Evolutionary conservation across 768 basidiomycete species (phyloP).

Genomic region (Auricularia heimuer): DNA sequence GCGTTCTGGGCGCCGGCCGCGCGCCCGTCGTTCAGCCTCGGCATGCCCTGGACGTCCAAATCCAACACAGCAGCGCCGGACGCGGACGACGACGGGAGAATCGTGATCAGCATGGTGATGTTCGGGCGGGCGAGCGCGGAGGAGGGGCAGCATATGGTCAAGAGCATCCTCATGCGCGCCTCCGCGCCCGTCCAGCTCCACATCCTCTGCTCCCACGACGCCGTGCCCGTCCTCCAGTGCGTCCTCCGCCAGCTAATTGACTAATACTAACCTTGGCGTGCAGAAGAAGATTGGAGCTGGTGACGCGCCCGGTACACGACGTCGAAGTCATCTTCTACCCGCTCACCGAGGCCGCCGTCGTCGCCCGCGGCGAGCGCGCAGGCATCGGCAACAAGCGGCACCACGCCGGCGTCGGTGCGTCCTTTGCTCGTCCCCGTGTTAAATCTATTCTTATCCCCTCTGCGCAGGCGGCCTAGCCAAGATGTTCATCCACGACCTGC

Average conservation of each 20-base stretch:
- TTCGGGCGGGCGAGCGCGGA: background rate
- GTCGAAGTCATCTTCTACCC: constrained; percentile 10
- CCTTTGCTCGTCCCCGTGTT: background rate
- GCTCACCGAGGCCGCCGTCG: constrained; percentile 5
- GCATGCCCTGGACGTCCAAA: too few species aligned
- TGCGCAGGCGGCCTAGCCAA: constrained; percentile 7
- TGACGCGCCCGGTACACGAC: constrained; percentile 8
- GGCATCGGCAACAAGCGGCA: constrained; percentile 8
- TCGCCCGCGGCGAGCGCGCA: constrained; percentile 8
- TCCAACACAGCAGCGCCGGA: too few species aligned
- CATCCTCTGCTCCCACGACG: constrained; percentile 11
- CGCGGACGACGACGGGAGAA: background rate
- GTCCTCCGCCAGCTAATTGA: background rate
- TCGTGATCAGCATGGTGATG: background rate
- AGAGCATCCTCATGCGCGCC: constrained; percentile 12
- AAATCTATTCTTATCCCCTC: background rate
- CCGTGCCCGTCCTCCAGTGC: constrained; percentile 9
- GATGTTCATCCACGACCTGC: constrained; percentile 14
- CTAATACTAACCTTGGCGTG: background rate
- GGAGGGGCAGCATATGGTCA: constrained; percentile 6
- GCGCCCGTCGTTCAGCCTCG: too few species aligned
- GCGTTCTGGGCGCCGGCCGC: too few species aligned
- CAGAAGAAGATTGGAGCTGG: constrained; percentile 6
- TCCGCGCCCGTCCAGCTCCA: constrained; percentile 11
- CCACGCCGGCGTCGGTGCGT: constrained; percentile 2